Percentiles rank a stretch among this genome's conserved stretches.
Evolutionary conservation across 2,329 filamentous ascomycete genomes (phyloP).

Genomic region (Stagonosporopsis vannaccii): DNA sequence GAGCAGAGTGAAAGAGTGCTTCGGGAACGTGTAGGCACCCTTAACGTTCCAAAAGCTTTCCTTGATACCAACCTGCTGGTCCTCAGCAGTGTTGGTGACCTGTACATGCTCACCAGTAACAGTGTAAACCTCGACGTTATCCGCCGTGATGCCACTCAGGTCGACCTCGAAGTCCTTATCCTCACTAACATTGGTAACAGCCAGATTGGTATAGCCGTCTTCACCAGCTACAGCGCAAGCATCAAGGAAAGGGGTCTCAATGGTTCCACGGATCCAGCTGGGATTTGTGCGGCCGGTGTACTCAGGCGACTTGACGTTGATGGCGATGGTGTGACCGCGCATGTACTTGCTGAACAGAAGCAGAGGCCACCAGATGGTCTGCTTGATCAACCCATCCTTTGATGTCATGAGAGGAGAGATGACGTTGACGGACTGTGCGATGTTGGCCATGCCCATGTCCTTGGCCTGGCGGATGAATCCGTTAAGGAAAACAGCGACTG

Average conservation of each 20-base stretch:
- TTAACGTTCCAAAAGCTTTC: conserved; percentile 70
- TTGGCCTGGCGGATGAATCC: conserved; percentile 76
- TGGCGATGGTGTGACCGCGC: conserved; percentile 73
- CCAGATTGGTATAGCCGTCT: conserved; percentile 69
- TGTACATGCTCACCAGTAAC: conserved; percentile 66
- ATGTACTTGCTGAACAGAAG: conserved; percentile 75
- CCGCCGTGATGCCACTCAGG: conserved; percentile 61
- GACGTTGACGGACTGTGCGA: conserved; percentile 80
- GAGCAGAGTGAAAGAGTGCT: conserved; percentile 74
- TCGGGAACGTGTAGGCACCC: conserved; percentile 70
- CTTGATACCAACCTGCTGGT: conserved; percentile 67
- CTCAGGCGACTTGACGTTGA: conserved; percentile 68
- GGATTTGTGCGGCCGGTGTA: conserved; percentile 74
- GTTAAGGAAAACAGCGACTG: conserved; percentile 78
- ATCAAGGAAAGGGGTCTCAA: conserved; percentile 75
- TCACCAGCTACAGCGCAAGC: conserved; percentile 68
- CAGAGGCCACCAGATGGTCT: conserved; percentile 79
- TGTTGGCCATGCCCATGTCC: conserved; percentile 78
- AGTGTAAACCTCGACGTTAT: conserved; percentile 66
- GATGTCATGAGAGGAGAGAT: conserved; percentile 79
- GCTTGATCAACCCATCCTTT: conserved; percentile 68
- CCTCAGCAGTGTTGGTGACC: conserved; percentile 68
- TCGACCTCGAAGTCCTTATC: conserved; percentile 65
- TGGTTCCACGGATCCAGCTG: conserved; percentile 68
- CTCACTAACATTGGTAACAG: conserved; percentile 75